A percentile compares a stretch with the other conserved stretches of the same genome.
Conservation (phyloP, 2,329 filamentous ascomycete species). For the Colletotrichum sp. region DNA sequence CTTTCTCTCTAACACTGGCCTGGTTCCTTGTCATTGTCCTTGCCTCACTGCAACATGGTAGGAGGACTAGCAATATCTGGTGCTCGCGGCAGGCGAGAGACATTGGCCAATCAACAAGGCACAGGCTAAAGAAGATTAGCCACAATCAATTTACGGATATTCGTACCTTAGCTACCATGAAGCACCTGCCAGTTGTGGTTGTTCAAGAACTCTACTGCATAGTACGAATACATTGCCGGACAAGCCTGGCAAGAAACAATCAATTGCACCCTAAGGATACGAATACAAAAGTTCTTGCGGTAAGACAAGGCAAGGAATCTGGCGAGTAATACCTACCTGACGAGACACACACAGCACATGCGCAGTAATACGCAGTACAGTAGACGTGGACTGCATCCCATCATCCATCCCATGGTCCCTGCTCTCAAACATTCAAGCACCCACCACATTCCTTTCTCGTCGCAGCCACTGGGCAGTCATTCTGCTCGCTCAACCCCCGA, state of each 20-base stretch:
- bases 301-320: not conserved
- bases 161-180: not conserved
- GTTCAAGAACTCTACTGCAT: not conserved
- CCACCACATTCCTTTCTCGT: not conserved
- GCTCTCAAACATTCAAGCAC: not conserved
- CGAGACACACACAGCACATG: not conserved
- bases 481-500: constrained; percentile 4
- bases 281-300: not conserved
- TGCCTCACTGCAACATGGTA: not conserved
- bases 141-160: not conserved
- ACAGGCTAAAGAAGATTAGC: not conserved
- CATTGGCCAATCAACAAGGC: not conserved
- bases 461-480: constrained; percentile 11
- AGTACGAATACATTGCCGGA: not conserved
- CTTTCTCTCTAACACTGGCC: not conserved
- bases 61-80: not conserved
- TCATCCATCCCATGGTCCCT: not conserved
- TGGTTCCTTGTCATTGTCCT: constrained; percentile 7
- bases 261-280: not conserved
- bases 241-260: not conserved
- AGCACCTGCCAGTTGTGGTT: not conserved
- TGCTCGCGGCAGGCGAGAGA: not conserved
- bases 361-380: not conserved
- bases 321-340: not conserved
- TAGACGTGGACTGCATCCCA: not conserved